Percentiles rank a stretch among this genome's conserved stretches.
These are phyloP conservation scores for Cadophora sp. DNA, from an alignment of 2,329 filamentous ascomycete genomes.

Conservation along the genomic window DNA sequence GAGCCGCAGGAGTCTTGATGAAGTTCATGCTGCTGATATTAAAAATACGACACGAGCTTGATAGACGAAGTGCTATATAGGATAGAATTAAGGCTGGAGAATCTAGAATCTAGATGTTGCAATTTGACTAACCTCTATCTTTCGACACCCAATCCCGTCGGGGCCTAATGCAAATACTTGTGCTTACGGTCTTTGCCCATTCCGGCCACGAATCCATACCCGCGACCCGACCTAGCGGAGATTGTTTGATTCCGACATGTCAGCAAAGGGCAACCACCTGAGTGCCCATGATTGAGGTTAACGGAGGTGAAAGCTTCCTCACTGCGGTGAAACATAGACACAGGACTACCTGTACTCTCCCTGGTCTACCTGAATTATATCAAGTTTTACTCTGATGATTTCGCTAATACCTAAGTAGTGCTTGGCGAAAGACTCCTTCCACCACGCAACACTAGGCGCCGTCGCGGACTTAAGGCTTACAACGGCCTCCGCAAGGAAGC, in stretches of 20 bases:
- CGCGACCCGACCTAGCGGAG: conserved; percentile 6
- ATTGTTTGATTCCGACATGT: neutral
- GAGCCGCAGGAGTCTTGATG: too few relatives aligned
- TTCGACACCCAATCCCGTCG: neutral
- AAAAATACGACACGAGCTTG: neutral
- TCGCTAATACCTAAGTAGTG: too few relatives aligned
- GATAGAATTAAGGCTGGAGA: too few relatives aligned
- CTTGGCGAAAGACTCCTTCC: neutral
- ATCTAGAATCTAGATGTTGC: too few relatives aligned
- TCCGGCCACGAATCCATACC: neutral
- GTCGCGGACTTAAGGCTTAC: neutral
- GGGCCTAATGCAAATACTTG: neutral
- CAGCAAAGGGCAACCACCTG: neutral
- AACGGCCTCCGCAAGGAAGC: neutral
- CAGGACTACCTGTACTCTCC: neutral
- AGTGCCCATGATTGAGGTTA: neutral
- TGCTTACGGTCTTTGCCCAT: conserved; percentile 2
- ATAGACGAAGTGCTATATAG: too few relatives aligned
- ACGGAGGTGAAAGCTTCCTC: neutral
- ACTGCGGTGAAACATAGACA: neutral
- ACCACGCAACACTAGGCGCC: neutral
- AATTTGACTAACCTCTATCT: too few relatives aligned
- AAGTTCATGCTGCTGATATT: neutral
- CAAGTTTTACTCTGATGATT: too few relatives aligned
- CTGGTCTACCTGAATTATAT: too few relatives aligned